phyloP scores from a whole-genome alignment of 176 grass and related monocot genomes.

The Olyra latifolia region DNA sequence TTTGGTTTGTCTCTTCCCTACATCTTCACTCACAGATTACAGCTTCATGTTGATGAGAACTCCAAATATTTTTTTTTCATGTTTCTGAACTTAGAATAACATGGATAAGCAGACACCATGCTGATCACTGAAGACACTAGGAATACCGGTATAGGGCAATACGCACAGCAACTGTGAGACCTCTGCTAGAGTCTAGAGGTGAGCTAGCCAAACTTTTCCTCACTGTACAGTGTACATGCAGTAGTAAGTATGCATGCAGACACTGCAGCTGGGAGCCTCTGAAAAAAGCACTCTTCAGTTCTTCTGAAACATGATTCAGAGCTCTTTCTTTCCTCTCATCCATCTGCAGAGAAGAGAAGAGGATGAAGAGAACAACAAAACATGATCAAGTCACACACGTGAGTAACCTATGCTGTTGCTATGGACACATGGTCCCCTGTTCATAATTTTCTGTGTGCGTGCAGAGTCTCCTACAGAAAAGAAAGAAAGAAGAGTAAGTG shows the following conservation, averaged over 20 bases:
- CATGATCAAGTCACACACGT: neutral
- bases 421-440: neutral
- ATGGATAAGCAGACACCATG: neutral
- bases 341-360: neutral
- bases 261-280: neutral
- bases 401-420: neutral
- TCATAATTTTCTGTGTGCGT: neutral
- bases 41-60: neutral
- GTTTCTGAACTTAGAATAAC: neutral
- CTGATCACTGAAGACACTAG: neutral
- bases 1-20: neutral
- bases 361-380: neutral
- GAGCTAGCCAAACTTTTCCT: neutral
- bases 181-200: neutral
- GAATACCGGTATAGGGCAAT: neutral
- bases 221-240: neutral
- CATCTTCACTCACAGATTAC: neutral
- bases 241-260: neutral
- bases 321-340: neutral
- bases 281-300: conserved; percentile 9
- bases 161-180: neutral
- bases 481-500: neutral
- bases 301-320: conserved; percentile 16
- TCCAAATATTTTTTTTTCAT: neutral
- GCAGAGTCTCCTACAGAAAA: neutral